Evolutionary conservation across 2,329 filamentous ascomycete genomes (phyloP).

Genomic region (Colletotrichum lindemuthianum): DNA sequence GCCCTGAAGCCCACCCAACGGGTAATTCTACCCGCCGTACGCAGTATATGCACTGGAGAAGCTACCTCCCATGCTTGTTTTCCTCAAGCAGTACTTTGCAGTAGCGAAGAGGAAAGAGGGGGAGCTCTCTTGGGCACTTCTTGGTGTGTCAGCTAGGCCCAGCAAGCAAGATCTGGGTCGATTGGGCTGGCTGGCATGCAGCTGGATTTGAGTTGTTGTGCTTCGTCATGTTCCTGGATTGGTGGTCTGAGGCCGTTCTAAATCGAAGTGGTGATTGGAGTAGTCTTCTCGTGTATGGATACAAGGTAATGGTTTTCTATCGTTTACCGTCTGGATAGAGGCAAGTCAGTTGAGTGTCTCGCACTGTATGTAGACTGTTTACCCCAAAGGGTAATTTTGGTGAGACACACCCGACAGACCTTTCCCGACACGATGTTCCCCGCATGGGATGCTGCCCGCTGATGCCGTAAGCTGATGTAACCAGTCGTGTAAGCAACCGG

Average conservation of each 20-base stretch:
- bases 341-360: not conserved
- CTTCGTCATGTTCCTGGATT: slow-evolving; percentile 13
- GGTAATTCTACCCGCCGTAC: too few species aligned
- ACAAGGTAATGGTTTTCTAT: too few species aligned
- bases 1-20: slow-evolving; percentile 24
- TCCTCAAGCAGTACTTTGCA: too few species aligned
- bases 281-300: too few species aligned
- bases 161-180: slow-evolving; percentile 20
- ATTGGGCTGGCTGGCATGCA: slow-evolving; percentile 15
- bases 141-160: slow-evolving; percentile 28
- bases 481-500: slow-evolving; percentile 18
- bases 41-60: too few species aligned
- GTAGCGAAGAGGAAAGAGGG: not conserved
- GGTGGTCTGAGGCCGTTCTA: not conserved
- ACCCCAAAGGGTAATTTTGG: slow-evolving; percentile 4
- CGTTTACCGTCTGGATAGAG: not conserved
- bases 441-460: slow-evolving; percentile 19
- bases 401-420: too few species aligned
- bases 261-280: not conserved
- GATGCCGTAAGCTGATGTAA: slow-evolving; percentile 9
- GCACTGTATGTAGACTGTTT: slow-evolving; percentile 19
- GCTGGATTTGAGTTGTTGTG: slow-evolving; percentile 35
- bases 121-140: not conserved
- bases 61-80: too few species aligned
- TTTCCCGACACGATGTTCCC: too few species aligned